Evolutionary conservation across 2,329 filamentous ascomycete genomes (phyloP), one percentile per base, ranked within the genome.

Genomic region (Macrophomina tecta): DNA sequence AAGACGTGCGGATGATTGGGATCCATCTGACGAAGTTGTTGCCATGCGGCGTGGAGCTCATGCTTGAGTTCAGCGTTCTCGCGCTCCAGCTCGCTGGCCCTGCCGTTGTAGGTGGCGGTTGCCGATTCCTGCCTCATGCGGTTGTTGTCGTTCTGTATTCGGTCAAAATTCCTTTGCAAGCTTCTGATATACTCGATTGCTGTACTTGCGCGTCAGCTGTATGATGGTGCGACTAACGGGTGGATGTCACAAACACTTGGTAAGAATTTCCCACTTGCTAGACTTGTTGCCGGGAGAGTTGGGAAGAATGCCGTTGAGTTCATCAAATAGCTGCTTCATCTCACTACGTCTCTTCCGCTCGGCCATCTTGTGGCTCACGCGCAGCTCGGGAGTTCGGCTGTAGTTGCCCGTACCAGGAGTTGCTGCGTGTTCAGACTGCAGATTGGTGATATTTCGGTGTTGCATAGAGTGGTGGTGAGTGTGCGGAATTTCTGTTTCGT

Each of bases 221-320:
- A 12, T 8, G 16, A n/a, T 14, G 7, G 32, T 16, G 18, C 1
- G 30, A 34, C 14, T 23, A 32, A 36, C 9, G 14, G 12, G 8
- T 28, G n/a, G 2, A 7, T 6, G 12, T 5, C 32, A 76, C 85
- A 69, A 81, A 94, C 92, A 91, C 83, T 94, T 94, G 2, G 91
- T 93, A 16, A 96, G 76, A 58, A 94, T 93, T 73, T 96, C 92
- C 92, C 92, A 96, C 73, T 96, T 96, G 71, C 91, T 94, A 0
- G 92, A 92, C 76, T 95, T 96, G 30, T 90, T 90, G 1, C 92
- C 92, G 16, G 92, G 87, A 72, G 92, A 91, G 71, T 93, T 90
- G 1, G 91, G 91, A 80, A 94, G 89, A 45, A 93, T 83, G 70
- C 91, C 89, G 71, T 92, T 87, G 8, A 95, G 81, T 72, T 92